Evolutionary conservation across 306 rosid genomes (phyloP), one percentile per base, ranked within the genome.

Genomic region (Dicorynia guianensis): DNA sequence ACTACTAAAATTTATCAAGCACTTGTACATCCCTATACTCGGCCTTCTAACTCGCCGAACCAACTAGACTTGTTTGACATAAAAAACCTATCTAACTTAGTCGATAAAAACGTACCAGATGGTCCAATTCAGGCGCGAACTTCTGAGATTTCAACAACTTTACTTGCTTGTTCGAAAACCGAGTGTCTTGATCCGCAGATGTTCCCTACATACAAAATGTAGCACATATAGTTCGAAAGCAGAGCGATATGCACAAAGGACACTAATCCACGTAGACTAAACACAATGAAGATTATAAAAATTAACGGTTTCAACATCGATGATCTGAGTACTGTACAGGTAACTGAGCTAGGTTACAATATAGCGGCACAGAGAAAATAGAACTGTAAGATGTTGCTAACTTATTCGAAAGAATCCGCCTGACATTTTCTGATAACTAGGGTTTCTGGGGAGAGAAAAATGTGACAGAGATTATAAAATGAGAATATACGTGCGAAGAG

Each of bases 131-230:
- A 3, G 98, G 90, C n/a, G 97, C 82, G 69, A 96, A 96, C 87
- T 96, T 96, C 85, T 96, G 99, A 46, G 99, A 90, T 52, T 96
- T 96, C 82, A 96, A 4, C 78, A 96, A 86, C 89, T 92, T 96
- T 15, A 97, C 97, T 79, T 96, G 97, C 90, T 96, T 96, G 80
- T 96, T 96, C 42, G 99, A 96, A 82, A 96, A 96, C 42, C 99
- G 83, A 40, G 99, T 92, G 88, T 96, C 99, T 79, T 96, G 99
- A 76, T 90, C 99, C 17, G 99, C 97, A 53, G 98, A 86, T 15
- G 99, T 96, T 13, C 99, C 99, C 99, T 96, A 49, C 3, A 79
- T 20, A 63, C 59, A 76, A 44, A 71, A 78, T 77, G 76, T 55
- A 75, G 46, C 43, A 50, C 35, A 30, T 10, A 30, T 8, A 43